Conservation (phyloP, 805 yeast genomes). For the Sungouiella blattae region DNA sequence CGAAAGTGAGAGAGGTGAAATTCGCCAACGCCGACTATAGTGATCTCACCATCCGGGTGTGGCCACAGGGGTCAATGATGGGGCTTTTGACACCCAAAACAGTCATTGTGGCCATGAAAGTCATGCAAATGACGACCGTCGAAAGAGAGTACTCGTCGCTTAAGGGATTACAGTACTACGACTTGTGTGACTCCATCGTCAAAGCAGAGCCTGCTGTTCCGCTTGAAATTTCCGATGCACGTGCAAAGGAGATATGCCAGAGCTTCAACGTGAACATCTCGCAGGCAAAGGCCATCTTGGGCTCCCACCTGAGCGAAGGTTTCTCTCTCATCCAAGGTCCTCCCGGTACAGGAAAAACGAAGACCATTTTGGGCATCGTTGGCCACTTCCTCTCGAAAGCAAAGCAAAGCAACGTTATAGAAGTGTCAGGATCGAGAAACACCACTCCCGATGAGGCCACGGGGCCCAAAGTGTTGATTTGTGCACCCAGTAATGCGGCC, state of each 20-base stretch:
- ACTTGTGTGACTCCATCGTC: slow-evolving; percentile 63
- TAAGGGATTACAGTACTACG: slow-evolving; percentile 78
- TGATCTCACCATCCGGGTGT: slow-evolving; percentile 73
- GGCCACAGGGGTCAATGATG: slow-evolving; percentile 49
- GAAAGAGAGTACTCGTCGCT: slow-evolving; percentile 91
- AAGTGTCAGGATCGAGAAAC: slow-evolving; percentile 17
- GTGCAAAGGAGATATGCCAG: slow-evolving; percentile 42
- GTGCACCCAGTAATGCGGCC: slow-evolving; percentile 99
- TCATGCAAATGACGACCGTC: slow-evolving; percentile 84
- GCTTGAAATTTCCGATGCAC: slow-evolving; percentile 26
- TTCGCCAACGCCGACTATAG: slow-evolving; percentile 58
- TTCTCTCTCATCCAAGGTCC: slow-evolving; percentile 96
- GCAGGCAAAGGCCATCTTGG: slow-evolving; percentile 85
- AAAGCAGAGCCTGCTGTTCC: slow-evolving; percentile 59
- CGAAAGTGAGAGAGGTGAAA: slow-evolving; percentile 74
- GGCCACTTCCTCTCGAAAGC: slow-evolving; percentile 62
- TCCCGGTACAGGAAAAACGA: slow-evolving; percentile 99
- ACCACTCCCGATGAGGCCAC: slow-evolving; percentile 29
- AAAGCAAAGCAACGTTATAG: slow-evolving; percentile 16
- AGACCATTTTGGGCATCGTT: slow-evolving; percentile 87
- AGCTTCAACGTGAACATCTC: slow-evolving; percentile 72
- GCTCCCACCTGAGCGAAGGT: slow-evolving; percentile 65
- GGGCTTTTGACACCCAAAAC: slow-evolving; percentile 60
- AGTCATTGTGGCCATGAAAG: slow-evolving; percentile 62
- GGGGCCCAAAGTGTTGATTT: slow-evolving; percentile 64